Conservation (phyloP, 2,329 filamentous ascomycete species). For the Pseudogymnoascus sp. region DNA sequence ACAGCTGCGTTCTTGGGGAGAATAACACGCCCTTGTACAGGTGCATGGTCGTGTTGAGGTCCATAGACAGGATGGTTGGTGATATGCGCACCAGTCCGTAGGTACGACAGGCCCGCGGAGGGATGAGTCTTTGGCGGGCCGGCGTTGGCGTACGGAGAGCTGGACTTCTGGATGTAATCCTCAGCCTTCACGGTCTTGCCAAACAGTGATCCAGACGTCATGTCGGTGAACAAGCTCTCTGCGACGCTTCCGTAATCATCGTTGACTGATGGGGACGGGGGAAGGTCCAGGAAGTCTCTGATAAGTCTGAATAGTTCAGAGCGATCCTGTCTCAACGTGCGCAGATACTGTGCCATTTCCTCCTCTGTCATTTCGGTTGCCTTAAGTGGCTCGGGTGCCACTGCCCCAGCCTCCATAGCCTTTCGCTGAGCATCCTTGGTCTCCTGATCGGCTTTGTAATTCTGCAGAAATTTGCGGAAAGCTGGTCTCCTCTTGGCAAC, state of each 20-base stretch:
- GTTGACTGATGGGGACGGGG: conserved; percentile 21
- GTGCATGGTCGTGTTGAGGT: conserved; percentile 45
- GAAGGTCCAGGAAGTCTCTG: conserved; percentile 54
- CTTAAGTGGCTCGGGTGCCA: conserved; percentile 28
- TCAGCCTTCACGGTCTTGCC: conserved; percentile 5
- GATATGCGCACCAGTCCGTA: conserved; percentile 46
- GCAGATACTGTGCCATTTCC: conserved; percentile 46
- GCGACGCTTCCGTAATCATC: conserved; percentile 1
- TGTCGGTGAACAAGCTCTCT: conserved; percentile 1
- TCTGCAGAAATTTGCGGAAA: conserved; percentile 48
- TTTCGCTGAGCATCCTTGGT: conserved; percentile 31
- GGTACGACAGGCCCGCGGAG: conserved; percentile 56
- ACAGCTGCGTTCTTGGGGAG: conserved; percentile 35
- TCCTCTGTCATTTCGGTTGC: conserved; percentile 40
- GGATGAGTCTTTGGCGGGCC: conserved; percentile 57
- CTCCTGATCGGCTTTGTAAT: conserved; percentile 41
- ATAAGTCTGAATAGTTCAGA: conserved; percentile 46
- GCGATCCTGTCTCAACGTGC: conserved; percentile 45
- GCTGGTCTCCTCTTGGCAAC: conserved; percentile 47
- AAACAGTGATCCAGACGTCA: neutral
- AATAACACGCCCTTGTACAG: conserved; percentile 52
- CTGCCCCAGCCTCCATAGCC: conserved; percentile 33
- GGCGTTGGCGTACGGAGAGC: conserved; percentile 35
- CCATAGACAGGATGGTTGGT: conserved; percentile 55
- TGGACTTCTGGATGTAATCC: conserved; percentile 19